Evolutionary conservation across 139 green algal genomes (phyloP), one percentile per base, ranked within the genome.

Genomic region (Desmodesmus armatus): DNA sequence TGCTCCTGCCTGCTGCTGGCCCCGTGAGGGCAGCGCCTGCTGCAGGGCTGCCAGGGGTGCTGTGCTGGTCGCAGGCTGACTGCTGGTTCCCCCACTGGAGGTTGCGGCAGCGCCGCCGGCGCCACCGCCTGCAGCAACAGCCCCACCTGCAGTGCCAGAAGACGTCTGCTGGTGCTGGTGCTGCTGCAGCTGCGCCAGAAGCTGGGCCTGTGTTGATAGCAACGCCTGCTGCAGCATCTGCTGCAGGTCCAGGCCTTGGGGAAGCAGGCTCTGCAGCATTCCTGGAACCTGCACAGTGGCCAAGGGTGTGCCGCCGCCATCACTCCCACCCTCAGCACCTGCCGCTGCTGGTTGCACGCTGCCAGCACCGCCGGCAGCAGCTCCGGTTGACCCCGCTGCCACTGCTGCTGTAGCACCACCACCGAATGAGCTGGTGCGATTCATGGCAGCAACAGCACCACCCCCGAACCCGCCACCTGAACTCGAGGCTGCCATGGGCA

Each of bases 131-230:
- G n/a, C 21, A 7, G 35, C 35, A 11, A 49, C 31, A 35, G 19
- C 49, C 31, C 39, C 44, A 5, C 31, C 73, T 35, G 47, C 31
- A 31, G 49, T 35, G 1, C 55, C 25, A 44, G 55, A 39, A 47
- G 43, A 23, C 43, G 31, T 43, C 43, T 77, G 78, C 40, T 41
- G 44, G 27, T 41, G n/a, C 40, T 65, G 65, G 41, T 63, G 33
- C 55, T 84, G 62, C 76, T 87, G 74, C 35, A 82, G 73, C 51
- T 87, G 85, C 49, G 74, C 60, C 47, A 65, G 66, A 63, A 63
- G 44, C 71, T 86, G 80, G 1, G 67, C 79, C 63, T 89, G 85
- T 44, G 83, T 60, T 29, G 80, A 39, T 15, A 80, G 39, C 0
- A 78, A 60, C 17, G 77, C 69, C 11, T 77, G 60, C 70, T 86